Evolutionary conservation across 192 early-diverging fungal genomes (phyloP).

Genomic region (Helicostylum pulchrum): DNA sequence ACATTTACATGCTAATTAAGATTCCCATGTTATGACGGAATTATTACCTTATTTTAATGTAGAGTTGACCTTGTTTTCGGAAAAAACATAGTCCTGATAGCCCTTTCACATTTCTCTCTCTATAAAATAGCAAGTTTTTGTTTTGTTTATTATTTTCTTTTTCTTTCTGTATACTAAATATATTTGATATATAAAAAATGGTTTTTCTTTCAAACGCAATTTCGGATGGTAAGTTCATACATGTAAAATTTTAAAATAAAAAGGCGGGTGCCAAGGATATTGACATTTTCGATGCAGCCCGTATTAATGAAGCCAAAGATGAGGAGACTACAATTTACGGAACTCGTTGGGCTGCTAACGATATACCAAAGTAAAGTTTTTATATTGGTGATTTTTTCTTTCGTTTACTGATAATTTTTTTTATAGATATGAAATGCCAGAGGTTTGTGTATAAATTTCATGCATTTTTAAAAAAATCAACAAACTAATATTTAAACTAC

Average conservation of each 20-base stretch:
- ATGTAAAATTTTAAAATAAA: neutral
- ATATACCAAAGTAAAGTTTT: conserved; percentile 27
- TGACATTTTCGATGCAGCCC: conserved; percentile 8
- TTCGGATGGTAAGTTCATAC: conserved; percentile 16
- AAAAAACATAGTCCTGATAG: too few species aligned
- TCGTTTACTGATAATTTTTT: too few species aligned
- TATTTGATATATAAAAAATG: conserved; percentile 12
- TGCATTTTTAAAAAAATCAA: neutral
- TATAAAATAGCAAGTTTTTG: neutral
- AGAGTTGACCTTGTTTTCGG: too few species aligned
- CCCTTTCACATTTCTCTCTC: too few species aligned
- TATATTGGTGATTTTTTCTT: neutral
- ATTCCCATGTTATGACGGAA: too few species aligned
- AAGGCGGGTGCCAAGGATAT: neutral
- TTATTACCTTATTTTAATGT: too few species aligned
- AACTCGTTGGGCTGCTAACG: conserved; percentile 28
- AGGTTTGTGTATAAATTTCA: conserved; percentile 14
- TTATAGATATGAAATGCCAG: conserved; percentile 33
- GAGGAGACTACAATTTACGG: conserved; percentile 30
- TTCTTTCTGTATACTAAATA: neutral
- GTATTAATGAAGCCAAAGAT: conserved; percentile 19
- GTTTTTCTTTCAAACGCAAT: conserved; percentile 27
- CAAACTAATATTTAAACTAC: too few species aligned
- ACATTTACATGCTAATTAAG: too few species aligned
- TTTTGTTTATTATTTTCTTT: neutral